These are phyloP conservation scores for Stemphylium lycopersici DNA, from an alignment of 2,329 filamentous ascomycete genomes.

Conservation along the genomic window DNA sequence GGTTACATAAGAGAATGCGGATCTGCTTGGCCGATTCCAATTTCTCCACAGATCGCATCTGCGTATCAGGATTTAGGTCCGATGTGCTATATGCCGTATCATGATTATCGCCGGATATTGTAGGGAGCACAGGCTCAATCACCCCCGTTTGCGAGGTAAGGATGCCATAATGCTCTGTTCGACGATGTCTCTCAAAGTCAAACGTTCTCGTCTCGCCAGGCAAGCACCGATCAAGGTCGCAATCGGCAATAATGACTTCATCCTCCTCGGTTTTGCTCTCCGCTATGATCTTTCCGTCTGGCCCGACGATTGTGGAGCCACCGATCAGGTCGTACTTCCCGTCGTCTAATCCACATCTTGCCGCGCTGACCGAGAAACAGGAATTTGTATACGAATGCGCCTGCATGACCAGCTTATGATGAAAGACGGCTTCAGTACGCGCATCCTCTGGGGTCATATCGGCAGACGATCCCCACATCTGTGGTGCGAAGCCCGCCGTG, in stretches of 20 bases:
- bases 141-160: neutral
- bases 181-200: neutral
- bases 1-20: neutral
- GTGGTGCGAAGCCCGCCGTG: slow-evolving; percentile 56
- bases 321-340: slow-evolving; percentile 50
- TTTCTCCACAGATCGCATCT: neutral
- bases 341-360: slow-evolving; percentile 58
- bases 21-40: neutral
- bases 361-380: slow-evolving; percentile 57
- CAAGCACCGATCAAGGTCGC: slow-evolving; percentile 55
- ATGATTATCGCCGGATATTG: no score
- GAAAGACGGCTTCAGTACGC: slow-evolving; percentile 55
- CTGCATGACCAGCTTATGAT: slow-evolving; percentile 60
- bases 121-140: neutral
- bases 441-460: slow-evolving; percentile 45
- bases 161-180: neutral
- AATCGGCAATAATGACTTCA: slow-evolving; percentile 57
- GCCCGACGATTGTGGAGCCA: slow-evolving; percentile 44
- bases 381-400: slow-evolving; percentile 59
- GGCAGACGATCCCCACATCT: slow-evolving; percentile 34
- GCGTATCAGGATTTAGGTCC: neutral
- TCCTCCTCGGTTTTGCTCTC: slow-evolving; percentile 56
- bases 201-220: slow-evolving; percentile 38
- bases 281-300: slow-evolving; percentile 56
- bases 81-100: no score